A percentile compares a stretch with the other conserved stretches of the same genome.
Conservation (phyloP, 495 filamentous ascomycete genomes). For the Penicillium silybi region DNA sequence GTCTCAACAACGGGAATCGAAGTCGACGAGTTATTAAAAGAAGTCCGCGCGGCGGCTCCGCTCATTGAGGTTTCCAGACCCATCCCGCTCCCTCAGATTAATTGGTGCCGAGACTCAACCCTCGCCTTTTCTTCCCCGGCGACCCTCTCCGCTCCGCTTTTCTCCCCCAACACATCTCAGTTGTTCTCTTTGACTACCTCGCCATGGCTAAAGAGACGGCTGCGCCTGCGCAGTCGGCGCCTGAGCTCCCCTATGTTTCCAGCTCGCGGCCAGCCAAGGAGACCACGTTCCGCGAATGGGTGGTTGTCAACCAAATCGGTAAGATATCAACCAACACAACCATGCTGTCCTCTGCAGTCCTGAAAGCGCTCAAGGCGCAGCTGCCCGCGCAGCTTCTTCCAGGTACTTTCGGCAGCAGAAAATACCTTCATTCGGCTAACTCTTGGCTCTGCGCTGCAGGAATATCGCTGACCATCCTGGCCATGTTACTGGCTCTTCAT, state of each 20-base stretch:
- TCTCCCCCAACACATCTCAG: conserved; percentile 8
- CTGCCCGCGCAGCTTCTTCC: background rate
- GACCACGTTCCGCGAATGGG: conserved; percentile 49
- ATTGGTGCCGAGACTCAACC: conserved; percentile 15
- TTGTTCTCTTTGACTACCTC: conserved; percentile 7
- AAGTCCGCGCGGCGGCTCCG: conserved; percentile 19
- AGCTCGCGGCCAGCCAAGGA: conserved; percentile 36
- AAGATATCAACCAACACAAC: conserved; percentile 18
- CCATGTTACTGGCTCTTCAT: conserved; percentile 73
- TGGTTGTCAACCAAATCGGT: conserved; percentile 53
- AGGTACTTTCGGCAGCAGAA: conserved; percentile 2
- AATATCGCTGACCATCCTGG: conserved; percentile 71
- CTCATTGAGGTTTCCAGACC: conserved; percentile 24
- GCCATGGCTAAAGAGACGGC: conserved; percentile 35
- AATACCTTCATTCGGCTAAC: conserved; percentile 15
- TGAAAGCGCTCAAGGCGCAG: background rate
- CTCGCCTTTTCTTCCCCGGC: conserved; percentile 14
- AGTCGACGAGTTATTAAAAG: no score
- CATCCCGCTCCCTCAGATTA: conserved; percentile 20
- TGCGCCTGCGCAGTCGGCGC: conserved; percentile 23
- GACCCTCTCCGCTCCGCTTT: conserved; percentile 20
- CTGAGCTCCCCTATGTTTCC: conserved; percentile 42
- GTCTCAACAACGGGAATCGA: background rate
- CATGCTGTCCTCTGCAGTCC: no score
- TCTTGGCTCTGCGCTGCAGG: conserved; percentile 42